Conservation (phyloP, 2,329 filamentous ascomycete species). For the Hymenoscyphus linearis region DNA sequence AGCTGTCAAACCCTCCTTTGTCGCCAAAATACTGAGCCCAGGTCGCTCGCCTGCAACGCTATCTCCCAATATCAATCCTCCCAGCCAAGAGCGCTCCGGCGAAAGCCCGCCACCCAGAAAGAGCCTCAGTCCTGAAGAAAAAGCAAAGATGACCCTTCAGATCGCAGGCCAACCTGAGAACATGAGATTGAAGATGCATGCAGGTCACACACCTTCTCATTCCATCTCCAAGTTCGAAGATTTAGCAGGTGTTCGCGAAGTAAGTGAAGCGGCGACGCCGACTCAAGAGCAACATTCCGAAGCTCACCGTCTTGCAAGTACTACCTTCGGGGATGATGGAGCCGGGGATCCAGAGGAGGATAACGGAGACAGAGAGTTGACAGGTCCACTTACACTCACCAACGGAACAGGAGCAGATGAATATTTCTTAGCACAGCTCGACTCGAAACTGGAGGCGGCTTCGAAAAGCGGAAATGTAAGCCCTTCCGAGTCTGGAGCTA, state of each 20-base stretch:
- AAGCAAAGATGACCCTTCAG: slow-evolving; percentile 15
- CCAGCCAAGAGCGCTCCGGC: slow-evolving; percentile 16
- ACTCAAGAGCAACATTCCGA: slow-evolving; percentile 19
- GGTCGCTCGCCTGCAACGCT: slow-evolving; percentile 23
- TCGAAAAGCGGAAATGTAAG: slow-evolving; percentile 15
- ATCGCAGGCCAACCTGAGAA: slow-evolving; percentile 35
- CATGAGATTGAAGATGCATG: slow-evolving; percentile 53
- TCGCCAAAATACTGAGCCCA: slow-evolving; percentile 28
- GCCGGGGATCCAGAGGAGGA: slow-evolving; percentile 7
- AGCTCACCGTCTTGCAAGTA: slow-evolving; percentile 5
- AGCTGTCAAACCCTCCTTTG: slow-evolving; percentile 38
- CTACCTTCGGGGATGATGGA: slow-evolving; percentile 7
- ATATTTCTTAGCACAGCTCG: slow-evolving; percentile 22
- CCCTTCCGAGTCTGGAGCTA: slow-evolving; percentile 12
- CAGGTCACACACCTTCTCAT: slow-evolving; percentile 58
- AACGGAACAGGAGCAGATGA: slow-evolving; percentile 20
- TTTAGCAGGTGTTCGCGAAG: slow-evolving; percentile 5
- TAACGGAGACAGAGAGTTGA: slow-evolving; percentile 24
- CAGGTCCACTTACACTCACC: slow-evolving; percentile 25
- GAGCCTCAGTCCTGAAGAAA: slow-evolving; percentile 8
- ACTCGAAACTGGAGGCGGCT: slow-evolving; percentile 24
- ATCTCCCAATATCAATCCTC: slow-evolving; percentile 20
- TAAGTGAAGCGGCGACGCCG: slow-evolving; percentile 24
- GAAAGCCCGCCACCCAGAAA: slow-evolving; percentile 2
- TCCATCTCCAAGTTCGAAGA: slow-evolving; percentile 47